Percentiles rank a stretch among this genome's conserved stretches.
Evolutionary conservation across 768 basidiomycete species (phyloP).

Genomic region (Nevesoporus exiguus): DNA sequence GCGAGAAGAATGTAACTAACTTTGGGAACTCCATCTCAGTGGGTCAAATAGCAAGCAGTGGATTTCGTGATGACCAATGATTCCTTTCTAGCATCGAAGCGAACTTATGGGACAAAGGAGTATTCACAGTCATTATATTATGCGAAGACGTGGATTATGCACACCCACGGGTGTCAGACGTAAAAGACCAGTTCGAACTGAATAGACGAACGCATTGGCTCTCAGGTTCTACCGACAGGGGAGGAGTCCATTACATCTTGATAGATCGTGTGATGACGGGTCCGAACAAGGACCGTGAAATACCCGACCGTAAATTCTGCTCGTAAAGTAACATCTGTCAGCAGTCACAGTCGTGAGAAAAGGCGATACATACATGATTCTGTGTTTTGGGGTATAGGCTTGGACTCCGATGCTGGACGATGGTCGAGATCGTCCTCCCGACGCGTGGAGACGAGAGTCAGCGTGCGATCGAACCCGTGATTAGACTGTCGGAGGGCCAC

Average conservation of each 20-base stretch:
- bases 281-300: background rate
- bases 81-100: background rate
- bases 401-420: slow-evolving; percentile 7
- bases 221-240: slow-evolving; percentile 1
- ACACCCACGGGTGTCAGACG: slow-evolving; percentile 4
- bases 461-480: slow-evolving; percentile 71
- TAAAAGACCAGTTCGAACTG: slow-evolving; percentile 6
- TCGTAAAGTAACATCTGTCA: background rate
- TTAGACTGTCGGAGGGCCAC: slow-evolving; percentile 44
- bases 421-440: slow-evolving; percentile 45
- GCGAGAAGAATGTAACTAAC: slow-evolving; percentile 2
- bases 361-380: slow-evolving; percentile 16
- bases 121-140: slow-evolving; percentile 8
- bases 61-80: background rate
- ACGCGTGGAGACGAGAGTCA: slow-evolving; percentile 56
- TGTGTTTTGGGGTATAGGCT: slow-evolving; percentile 12
- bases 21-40: background rate
- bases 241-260: slow-evolving; percentile 15
- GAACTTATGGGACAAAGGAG: background rate
- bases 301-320: slow-evolving; percentile 19
- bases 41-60: background rate
- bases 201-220: slow-evolving; percentile 7
- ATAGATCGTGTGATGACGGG: slow-evolving; percentile 11
- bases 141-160: background rate
- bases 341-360: background rate